phyloP scores from a whole-genome alignment of 768 basidiomycete species.

The Phaeotremella skinneri region DNA sequence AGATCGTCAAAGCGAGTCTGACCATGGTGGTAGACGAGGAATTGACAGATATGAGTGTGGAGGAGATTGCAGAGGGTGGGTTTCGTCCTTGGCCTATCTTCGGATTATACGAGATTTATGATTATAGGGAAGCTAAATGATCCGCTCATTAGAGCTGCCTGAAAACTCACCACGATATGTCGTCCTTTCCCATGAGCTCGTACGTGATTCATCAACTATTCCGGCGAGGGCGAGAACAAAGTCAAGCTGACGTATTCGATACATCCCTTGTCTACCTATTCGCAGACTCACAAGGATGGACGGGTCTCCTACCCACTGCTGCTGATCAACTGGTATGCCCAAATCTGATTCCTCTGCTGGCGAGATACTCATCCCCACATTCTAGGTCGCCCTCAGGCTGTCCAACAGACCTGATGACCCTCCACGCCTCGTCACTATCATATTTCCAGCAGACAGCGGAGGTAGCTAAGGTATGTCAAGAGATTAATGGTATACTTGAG shows the following conservation, averaged over 20 bases:
- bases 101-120: conserved; percentile 6
- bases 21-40: conserved; percentile 80
- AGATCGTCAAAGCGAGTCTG: conserved; percentile 81
- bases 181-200: conserved; percentile 74
- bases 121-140: conserved; percentile 3
- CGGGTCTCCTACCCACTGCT: conserved; percentile 80
- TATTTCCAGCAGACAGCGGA: conserved; percentile 72
- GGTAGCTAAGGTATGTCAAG: conserved; percentile 49
- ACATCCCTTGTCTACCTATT: not conserved
- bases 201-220: conserved; percentile 15
- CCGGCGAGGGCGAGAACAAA: not conserved
- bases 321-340: conserved; percentile 69
- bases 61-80: conserved; percentile 82
- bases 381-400: conserved; percentile 66
- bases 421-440: conserved; percentile 74
- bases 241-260: not conserved
- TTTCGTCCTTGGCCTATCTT: conserved; percentile 13
- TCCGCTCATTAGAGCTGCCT: conserved; percentile 65
- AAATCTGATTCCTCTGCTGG: not conserved
- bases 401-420: conserved; percentile 70
- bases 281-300: conserved; percentile 68
- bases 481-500: too few species aligned
- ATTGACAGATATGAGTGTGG: conserved; percentile 70
- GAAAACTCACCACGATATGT: conserved; percentile 84
- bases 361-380: not conserved